Base-by-base conservation (phyloP, 225 moss, liverwort and hornwort genomes). In the Asterella californica region DNA sequence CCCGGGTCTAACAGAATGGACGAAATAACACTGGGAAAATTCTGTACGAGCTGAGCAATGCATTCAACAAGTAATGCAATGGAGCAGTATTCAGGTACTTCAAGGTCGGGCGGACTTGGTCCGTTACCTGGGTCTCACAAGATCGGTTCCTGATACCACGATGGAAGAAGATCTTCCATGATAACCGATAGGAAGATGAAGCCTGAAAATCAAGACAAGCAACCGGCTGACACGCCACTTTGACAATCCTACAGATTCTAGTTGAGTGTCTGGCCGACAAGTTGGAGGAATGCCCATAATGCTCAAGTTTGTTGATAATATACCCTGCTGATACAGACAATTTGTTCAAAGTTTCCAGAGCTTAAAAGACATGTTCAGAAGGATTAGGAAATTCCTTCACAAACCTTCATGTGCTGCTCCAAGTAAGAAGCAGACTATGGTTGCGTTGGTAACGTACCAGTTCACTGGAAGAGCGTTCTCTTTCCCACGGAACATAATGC, bases 141-240 rank as follows among this genome's bases (percentile, higher is more conserved):
- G 90, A 60, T 91, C 88, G 38, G 93, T 87, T 77, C 93, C 97
- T 36, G 97, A 99, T 50, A 94, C 75, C n/a, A 92, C 88, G 72
- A 99, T 84, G 49, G 97, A 99, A 81, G 97, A 99, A 64, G 97
- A 87, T 83, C 97, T 87, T 80, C 97, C 97, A 77, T 99, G 97
- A 83, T 99, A 99, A 42, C 53, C 97, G 70, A 99, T 87, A n/a
- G 97, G 97, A 53, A 99, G 81, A 67, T 99, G 97, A 71, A 99
- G 59, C 97, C 97, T 97, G 86, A 76, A n/a, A 48, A 0, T 72
- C 63, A 67, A 60, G 7, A 50, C 9, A 75, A 77, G 77, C 48
- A 34, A 63, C 12, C 17, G 7, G 33, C 49, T 19, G 17, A 74
- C 25, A 30, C 52, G 2, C 15, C 27, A 38, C 15, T 42, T 70